A percentile compares a stretch with the other conserved stretches of the same genome.
Conservation (phyloP, 1,284 basidiomycete species). For the Cutaneotrichosporon dermatis region DNA sequence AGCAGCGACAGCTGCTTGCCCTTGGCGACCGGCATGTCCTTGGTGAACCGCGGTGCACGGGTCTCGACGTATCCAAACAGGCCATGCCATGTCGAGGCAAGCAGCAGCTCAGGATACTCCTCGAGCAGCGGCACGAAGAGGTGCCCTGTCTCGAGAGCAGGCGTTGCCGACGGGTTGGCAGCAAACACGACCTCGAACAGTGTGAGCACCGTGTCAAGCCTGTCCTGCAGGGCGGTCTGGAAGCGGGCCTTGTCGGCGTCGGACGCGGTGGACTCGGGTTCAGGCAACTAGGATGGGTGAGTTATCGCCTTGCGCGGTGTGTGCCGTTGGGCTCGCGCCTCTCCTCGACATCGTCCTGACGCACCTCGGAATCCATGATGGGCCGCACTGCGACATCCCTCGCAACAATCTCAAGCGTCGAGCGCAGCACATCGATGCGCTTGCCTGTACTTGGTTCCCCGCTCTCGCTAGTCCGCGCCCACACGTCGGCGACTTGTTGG, state of each 20-base stretch:
- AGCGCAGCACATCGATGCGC: conserved; percentile 25
- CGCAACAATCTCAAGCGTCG: conserved; percentile 36
- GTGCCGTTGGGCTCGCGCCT: no score
- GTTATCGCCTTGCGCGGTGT: background rate
- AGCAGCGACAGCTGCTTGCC: conserved; percentile 44
- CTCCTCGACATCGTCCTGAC: conserved; percentile 2
- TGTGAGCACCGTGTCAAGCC: conserved; percentile 38
- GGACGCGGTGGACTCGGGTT: conserved; percentile 20
- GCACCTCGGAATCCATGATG: conserved; percentile 26
- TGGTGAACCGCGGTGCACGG: conserved; percentile 38
- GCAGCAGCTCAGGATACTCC: conserved; percentile 42
- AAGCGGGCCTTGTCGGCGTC: conserved; percentile 24
- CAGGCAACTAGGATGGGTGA: conserved; percentile 20
- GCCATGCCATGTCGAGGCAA: conserved; percentile 35
- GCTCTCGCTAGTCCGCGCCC: background rate
- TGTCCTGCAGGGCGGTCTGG: conserved; percentile 30
- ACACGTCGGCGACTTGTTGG: conserved; percentile 1
- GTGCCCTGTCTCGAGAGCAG: conserved; percentile 37
- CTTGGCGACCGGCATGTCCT: conserved; percentile 42
- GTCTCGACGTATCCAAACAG: conserved; percentile 43
- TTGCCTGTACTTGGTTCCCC: background rate
- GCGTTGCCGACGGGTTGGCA: background rate
- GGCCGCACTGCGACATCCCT: conserved; percentile 33
- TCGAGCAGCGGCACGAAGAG: conserved; percentile 44
- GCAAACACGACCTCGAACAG: conserved; percentile 30